Evolutionary conservation across 176 grass and related monocot species (phyloP).

Genomic region (Echinochloa phyllopogon): DNA sequence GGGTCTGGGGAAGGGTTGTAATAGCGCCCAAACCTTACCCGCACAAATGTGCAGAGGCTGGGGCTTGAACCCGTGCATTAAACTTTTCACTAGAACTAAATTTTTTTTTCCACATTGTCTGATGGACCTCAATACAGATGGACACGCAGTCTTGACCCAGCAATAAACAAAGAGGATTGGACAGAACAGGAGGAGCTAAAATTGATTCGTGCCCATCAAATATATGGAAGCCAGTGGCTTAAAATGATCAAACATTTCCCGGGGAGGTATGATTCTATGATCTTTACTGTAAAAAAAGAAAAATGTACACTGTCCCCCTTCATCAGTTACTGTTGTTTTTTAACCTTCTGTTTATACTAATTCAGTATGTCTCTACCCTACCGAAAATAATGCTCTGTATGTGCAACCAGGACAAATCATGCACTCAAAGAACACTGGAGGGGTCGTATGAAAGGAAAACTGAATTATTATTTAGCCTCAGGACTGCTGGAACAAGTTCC

Average conservation of each 20-base stretch:
- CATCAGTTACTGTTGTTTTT: constrained; percentile 6
- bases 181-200: constrained; percentile 71
- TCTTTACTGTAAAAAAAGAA: constrained; percentile 8
- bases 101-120: background rate
- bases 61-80: too few species aligned
- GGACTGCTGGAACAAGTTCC: constrained; percentile 55
- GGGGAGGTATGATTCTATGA: constrained; percentile 59
- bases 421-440: constrained; percentile 62
- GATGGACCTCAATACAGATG: constrained; percentile 45
- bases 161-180: constrained; percentile 70
- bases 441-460: constrained; percentile 53
- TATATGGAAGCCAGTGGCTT: constrained; percentile 72
- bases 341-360: background rate
- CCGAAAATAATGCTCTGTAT: constrained; percentile 39
- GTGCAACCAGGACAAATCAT: constrained; percentile 51
- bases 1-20: too few species aligned
- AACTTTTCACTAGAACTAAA: background rate
- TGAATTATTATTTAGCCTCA: constrained; percentile 58
- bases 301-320: background rate
- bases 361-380: constrained; percentile 33
- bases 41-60: too few species aligned
- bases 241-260: constrained; percentile 69
- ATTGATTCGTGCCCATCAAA: constrained; percentile 79
- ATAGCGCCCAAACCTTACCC: too few species aligned
- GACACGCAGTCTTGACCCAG: constrained; percentile 61